Conservation (phyloP, 176 grass and related monocot species). For the Zea luxurians region DNA sequence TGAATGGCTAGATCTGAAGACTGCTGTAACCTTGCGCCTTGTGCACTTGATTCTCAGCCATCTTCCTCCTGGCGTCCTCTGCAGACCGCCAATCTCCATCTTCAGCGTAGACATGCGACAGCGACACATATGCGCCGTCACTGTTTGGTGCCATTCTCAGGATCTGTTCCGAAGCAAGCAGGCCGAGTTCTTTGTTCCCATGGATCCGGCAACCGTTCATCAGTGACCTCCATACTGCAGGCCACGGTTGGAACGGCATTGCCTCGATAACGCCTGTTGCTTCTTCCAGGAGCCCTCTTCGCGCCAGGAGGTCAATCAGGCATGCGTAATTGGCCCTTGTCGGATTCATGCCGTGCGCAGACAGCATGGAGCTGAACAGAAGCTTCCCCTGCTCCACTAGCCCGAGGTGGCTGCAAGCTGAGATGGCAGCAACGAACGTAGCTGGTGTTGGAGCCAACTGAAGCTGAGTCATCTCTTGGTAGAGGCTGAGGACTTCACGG, state of each 20-base stretch:
- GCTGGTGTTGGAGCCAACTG: conserved; percentile 51
- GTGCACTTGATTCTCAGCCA: conserved; percentile 44
- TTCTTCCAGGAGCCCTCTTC: conserved; percentile 50
- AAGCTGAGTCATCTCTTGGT: conserved; percentile 41
- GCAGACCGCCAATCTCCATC: conserved; percentile 55
- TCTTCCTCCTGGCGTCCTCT: conserved; percentile 34
- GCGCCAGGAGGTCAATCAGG: conserved; percentile 55
- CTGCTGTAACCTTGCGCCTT: conserved; percentile 53
- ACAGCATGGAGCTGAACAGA: conserved; percentile 35
- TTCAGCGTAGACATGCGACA: conserved; percentile 54
- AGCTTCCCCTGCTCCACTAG: conserved; percentile 52
- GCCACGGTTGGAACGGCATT: conserved; percentile 61
- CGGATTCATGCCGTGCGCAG: conserved; percentile 44
- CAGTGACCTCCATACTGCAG: conserved; percentile 57
- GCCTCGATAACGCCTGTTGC: conserved; percentile 42
- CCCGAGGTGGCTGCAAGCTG: conserved; percentile 56
- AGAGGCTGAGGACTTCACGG: conserved; percentile 37
- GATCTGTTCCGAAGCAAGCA: conserved; percentile 48
- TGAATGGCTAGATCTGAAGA: conserved; percentile 32
- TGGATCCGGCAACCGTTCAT: conserved; percentile 68
- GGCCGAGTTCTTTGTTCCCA: conserved; percentile 45
- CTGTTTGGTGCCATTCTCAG: conserved; percentile 40
- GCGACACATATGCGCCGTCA: conserved; percentile 47
- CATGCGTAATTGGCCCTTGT: conserved; percentile 43
- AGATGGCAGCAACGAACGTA: conserved; percentile 52